Evolutionary conservation across 2,329 filamentous ascomycete species (phyloP).

Genomic region (Aspergillus hortae): DNA sequence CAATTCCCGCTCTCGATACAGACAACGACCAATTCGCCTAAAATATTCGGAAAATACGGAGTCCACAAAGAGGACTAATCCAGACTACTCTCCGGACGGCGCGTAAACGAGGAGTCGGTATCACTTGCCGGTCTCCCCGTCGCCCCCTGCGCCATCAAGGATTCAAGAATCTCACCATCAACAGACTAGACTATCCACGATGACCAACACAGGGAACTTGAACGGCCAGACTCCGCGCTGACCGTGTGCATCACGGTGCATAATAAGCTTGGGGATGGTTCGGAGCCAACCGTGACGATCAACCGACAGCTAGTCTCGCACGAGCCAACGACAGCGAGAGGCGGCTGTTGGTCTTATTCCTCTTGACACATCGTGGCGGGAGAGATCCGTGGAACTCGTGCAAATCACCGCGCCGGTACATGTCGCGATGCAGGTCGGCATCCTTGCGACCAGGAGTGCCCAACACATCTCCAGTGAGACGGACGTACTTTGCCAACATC

Average conservation of each 20-base stretch:
- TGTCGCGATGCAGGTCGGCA: background rate
- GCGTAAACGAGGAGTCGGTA: too few relatives aligned
- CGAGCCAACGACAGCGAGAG: constrained; percentile 3
- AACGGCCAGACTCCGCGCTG: too few relatives aligned
- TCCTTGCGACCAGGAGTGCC: constrained; percentile 1
- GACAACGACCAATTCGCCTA: too few relatives aligned
- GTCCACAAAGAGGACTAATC: too few relatives aligned
- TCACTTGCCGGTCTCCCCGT: too few relatives aligned
- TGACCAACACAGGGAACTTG: too few relatives aligned
- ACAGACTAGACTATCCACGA: background rate
- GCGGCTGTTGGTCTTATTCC: constrained; percentile 7
- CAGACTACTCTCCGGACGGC: too few relatives aligned
- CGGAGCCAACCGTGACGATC: constrained; percentile 22
- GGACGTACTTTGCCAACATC: background rate
- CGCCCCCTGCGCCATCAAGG: background rate
- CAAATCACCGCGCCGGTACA: background rate
- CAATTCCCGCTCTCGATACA: too few relatives aligned
- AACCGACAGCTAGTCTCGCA: constrained; percentile 15
- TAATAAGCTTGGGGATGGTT: constrained; percentile 20
- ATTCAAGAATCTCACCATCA: background rate
- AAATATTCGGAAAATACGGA: too few relatives aligned
- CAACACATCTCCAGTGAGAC: constrained; percentile 4
- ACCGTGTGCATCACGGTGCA: constrained; percentile 15
- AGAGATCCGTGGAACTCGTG: background rate
- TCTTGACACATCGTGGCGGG: background rate